These are phyloP conservation scores for Plasmodium gonderi DNA, from an alignment of 169 alveolate genomes.

Conservation along the genomic window DNA sequence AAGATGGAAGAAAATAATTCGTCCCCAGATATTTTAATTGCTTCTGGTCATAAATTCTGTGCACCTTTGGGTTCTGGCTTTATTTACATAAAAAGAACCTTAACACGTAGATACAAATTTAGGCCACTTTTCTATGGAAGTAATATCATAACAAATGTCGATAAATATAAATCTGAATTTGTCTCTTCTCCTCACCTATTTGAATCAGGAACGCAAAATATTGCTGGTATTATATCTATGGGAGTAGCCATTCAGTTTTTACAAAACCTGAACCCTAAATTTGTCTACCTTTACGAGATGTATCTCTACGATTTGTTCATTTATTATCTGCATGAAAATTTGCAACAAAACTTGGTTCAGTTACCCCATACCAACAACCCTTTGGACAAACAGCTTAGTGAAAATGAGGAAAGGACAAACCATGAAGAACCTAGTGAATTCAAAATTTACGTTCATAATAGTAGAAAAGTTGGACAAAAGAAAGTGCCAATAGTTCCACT, in stretches of 20 bases:
- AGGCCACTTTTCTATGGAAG: constrained; percentile 62
- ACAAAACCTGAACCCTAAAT: background rate
- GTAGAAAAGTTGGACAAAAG: background rate
- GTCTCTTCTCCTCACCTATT: constrained; percentile 30
- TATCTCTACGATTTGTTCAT: constrained; percentile 41
- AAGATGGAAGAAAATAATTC: constrained; percentile 69
- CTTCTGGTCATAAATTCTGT: constrained; percentile 84
- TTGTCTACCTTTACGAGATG: constrained; percentile 42
- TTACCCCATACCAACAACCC: background rate
- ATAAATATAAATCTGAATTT: constrained; percentile 44
- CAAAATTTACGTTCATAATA: constrained; percentile 19
- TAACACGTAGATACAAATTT: constrained; percentile 32
- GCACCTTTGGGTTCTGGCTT: constrained; percentile 85
- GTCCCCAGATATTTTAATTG: constrained; percentile 79
- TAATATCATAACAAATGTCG: constrained; percentile 41
- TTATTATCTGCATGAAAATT: background rate
- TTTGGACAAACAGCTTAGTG: background rate
- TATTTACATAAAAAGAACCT: constrained; percentile 66
- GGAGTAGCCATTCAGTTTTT: constrained; percentile 35
- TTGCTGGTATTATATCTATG: constrained; percentile 43
- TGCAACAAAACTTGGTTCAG: background rate
- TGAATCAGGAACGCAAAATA: constrained; percentile 66
- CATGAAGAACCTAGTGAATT: background rate
- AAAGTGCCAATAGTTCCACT: constrained; percentile 49
- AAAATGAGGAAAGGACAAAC: background rate